phyloP scores from a whole-genome alignment of 192 early-diverging fungal species.

The Rhizoclosmatium globosum region DNA sequence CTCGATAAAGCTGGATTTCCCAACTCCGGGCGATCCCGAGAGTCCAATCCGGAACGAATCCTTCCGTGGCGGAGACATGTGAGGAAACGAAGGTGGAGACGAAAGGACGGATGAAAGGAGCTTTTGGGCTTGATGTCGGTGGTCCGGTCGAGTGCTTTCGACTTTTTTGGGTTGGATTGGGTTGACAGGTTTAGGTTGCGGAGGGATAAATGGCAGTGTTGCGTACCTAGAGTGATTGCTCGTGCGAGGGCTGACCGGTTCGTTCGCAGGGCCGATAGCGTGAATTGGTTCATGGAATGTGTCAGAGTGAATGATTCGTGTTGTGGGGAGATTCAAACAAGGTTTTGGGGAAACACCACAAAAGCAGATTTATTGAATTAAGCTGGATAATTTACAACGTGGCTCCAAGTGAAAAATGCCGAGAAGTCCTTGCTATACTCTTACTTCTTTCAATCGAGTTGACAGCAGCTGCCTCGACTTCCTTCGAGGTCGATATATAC shows the following conservation, averaged over 20 bases:
- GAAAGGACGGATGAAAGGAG: slow-evolving; percentile 65
- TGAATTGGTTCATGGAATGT: too few species aligned
- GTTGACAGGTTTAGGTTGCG: slow-evolving; percentile 1
- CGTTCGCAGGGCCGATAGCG: too few species aligned
- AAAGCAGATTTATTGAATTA: too few species aligned
- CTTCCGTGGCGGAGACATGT: neutral
- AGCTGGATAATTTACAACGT: too few species aligned
- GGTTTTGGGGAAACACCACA: too few species aligned
- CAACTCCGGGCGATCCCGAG: slow-evolving; percentile 79
- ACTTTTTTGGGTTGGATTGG: slow-evolving; percentile 47
- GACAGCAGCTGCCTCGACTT: too few species aligned
- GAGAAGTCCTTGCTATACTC: too few species aligned
- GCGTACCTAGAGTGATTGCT: slow-evolving; percentile 70
- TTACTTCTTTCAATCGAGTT: too few species aligned
- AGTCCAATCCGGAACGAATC: slow-evolving; percentile 80
- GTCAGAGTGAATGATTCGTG: too few species aligned
- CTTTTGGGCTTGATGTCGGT: slow-evolving; percentile 65
- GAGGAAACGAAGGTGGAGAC: neutral
- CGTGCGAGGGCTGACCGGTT: slow-evolving; percentile 62
- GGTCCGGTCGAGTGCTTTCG: slow-evolving; percentile 74
- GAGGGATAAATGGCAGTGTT: neutral
- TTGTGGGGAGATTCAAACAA: too few species aligned
- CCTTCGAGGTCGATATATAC: too few species aligned
- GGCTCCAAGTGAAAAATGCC: too few species aligned
- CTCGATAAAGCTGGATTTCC: slow-evolving; percentile 88